Base-by-base conservation (phyloP, 306 rosid genomes). In the Casuarina cunninghamiana region DNA sequence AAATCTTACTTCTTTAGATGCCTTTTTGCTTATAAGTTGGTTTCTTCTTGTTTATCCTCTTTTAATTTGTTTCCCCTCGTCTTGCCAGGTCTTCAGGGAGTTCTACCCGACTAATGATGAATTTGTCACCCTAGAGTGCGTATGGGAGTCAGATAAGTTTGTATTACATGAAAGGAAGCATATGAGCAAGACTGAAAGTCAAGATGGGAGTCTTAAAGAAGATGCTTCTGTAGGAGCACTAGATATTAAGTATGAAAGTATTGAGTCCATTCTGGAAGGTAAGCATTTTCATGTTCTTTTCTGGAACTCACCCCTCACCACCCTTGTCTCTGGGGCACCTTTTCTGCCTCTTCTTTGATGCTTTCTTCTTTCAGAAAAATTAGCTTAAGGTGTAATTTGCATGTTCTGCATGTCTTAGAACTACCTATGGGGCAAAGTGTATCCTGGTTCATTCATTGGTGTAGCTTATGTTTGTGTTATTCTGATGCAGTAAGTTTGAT, bases 131-230 rank as follows among this genome's bases (percentile, higher is more conserved):
- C 78, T 94, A 74, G 93, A 89, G 75, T 91, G 96, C 57, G 83
- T 84, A 5, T 94, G 97, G 98, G 63, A 84, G 66, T 78, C 83
- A 32, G 94, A 90, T 74, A 90, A 92, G 85, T 94, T 85, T 78
- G 75, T 80, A 48, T 84, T 90, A 80, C 66, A 78, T 6, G 98
- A 94, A 84, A 88, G 77, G 35, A 87, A 38, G 53, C 82, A 81
- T 44, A 69, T 79, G 78, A 69, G 49, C 78, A 83, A 81, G 73
- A 79, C 49, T 80, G 85, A 65, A 79, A 79, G 77, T 75, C 84
- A 78, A 63, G 80, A 54, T 7, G 84, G 76, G 75, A 90, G 83
- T 77, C 68, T 85, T 60, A 78, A 58, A 69, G 88, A 61, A 69
- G 74, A 74, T 77, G 39, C 65, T 41, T 79, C 85, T 65, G 69